Evolutionary conservation across 805 yeast genomes (phyloP), one percentile per base, ranked within the genome.

Genomic region (Saturnispora quitensis): DNA sequence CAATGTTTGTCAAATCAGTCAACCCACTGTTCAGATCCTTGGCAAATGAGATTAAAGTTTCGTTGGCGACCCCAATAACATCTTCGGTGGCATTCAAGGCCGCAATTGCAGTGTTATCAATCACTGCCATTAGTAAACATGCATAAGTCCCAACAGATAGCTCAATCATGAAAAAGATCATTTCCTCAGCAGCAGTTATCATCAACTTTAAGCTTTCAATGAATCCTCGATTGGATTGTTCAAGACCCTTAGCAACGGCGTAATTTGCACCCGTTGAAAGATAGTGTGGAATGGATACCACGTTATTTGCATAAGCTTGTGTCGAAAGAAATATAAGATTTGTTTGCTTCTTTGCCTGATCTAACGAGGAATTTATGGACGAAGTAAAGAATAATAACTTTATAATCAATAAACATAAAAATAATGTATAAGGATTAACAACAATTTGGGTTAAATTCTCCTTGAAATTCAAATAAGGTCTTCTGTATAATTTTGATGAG

Each of bases 131-230:
- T 13, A 89, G 64, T 13, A 93, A 70, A 65, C 99, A 93, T 0
- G 85, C 83, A 66, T 87, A 88, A 0, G 98, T 93, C 0, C 97
- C 98, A 2, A 89, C 65, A 46, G 85, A 77, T 56, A 91, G 59
- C 33, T 89, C 89, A 8, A 91, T 68, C 7, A 80, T 69, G 61
- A 91, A 87, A 4, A 79, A 61, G 0, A 87, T 62, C 40, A 89
- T 56, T 42, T 74, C 72, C 58, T 86, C 83, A 7, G 82, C 68
- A 0, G 81, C 84, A 0, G 79, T 75, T 0, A 87, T 62, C 10
- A 80, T 59, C 46, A 81, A 52, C 1, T 72, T 60, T 10, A 86
- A 50, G 0, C 75, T 56, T 2, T 70, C 63, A 28, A 75, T 59
- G 9, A 81, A 67, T 0, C 74, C 79, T 9, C 71, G 65, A 35